Conservation (phyloP, 1,284 basidiomycete genomes). For the Trichosporon inkin region DNA sequence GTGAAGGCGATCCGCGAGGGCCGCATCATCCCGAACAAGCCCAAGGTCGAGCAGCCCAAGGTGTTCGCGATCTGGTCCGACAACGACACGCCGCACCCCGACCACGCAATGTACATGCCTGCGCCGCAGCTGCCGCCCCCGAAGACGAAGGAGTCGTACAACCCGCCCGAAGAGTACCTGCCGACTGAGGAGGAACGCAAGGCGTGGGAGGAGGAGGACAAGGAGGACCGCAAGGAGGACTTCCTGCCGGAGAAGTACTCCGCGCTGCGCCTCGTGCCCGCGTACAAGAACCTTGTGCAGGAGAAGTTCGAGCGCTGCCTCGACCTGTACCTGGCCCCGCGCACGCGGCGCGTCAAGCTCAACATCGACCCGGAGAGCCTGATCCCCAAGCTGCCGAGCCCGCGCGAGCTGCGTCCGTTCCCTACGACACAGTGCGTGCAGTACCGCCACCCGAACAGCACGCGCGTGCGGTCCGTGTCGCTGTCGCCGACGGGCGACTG, state of each 20-base stretch:
- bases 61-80: constrained; percentile 88
- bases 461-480: constrained; percentile 69
- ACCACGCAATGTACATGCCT: constrained; percentile 72
- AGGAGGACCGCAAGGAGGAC: constrained; percentile 85
- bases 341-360: constrained; percentile 79
- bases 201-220: constrained; percentile 78
- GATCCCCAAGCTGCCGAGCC: constrained; percentile 93
- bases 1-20: constrained; percentile 96
- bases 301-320: constrained; percentile 92
- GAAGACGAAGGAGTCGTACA: constrained; percentile 92
- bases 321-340: constrained; percentile 93
- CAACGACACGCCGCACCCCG: constrained; percentile 61
- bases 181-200: constrained; percentile 80
- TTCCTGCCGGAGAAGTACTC: constrained; percentile 85
- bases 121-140: constrained; percentile 90
- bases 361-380: constrained; percentile 87
- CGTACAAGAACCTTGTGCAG: constrained; percentile 86
- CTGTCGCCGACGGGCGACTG: constrained; percentile 86
- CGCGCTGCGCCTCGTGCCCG: constrained; percentile 83
- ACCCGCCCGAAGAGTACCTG: constrained; percentile 95
- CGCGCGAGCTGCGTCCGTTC: constrained; percentile 89
- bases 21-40: constrained; percentile 84
- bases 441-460: constrained; percentile 60
- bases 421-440: constrained; percentile 76
- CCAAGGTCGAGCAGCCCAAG: constrained; percentile 61